Percentiles rank a stretch among this genome's conserved stretches.
Conservation (phyloP, 345 rosid species). For the Eucalyptus tenuipes region DNA sequence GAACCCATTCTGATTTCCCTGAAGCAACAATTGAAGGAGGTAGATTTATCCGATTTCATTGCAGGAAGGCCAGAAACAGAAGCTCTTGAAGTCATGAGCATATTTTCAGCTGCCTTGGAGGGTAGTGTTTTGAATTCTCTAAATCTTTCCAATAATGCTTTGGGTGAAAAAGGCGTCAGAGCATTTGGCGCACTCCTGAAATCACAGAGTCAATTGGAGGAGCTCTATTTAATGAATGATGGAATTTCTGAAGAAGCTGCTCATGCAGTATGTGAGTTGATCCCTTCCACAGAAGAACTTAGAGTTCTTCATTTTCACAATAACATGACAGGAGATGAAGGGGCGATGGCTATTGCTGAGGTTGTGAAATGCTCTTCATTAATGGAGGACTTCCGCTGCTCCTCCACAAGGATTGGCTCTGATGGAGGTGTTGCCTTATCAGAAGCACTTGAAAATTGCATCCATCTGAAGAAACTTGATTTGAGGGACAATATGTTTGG, state of each 20-base stretch:
- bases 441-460: conserved; percentile 57
- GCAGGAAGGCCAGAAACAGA: conserved; percentile 83
- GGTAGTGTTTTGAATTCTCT: conserved; percentile 53
- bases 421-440: conserved; percentile 79
- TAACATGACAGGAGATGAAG: conserved; percentile 90
- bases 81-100: conserved; percentile 80
- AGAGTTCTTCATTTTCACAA: conserved; percentile 79
- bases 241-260: conserved; percentile 98
- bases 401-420: conserved; percentile 73
- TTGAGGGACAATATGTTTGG: conserved; percentile 89
- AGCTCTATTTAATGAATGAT: conserved; percentile 76
- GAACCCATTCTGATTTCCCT: conserved; percentile 66
- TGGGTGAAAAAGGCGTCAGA: conserved; percentile 92
- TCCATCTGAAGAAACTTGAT: conserved; percentile 66
- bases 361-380: conserved; percentile 51
- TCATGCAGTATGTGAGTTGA: conserved; percentile 55
- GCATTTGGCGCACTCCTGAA: conserved; percentile 63
- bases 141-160: conserved; percentile 78
- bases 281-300: conserved; percentile 80
- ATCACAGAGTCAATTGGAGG: conserved; percentile 67
- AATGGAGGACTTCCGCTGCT: conserved; percentile 75
- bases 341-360: conserved; percentile 64
- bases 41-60: conserved; percentile 81
- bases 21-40: conserved; percentile 69
- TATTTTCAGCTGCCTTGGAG: conserved; percentile 70